A percentile compares a stretch with the other conserved stretches of the same genome.
phyloP scores from a whole-genome alignment of 306 rosid genomes.

The Cicer bijugum region DNA sequence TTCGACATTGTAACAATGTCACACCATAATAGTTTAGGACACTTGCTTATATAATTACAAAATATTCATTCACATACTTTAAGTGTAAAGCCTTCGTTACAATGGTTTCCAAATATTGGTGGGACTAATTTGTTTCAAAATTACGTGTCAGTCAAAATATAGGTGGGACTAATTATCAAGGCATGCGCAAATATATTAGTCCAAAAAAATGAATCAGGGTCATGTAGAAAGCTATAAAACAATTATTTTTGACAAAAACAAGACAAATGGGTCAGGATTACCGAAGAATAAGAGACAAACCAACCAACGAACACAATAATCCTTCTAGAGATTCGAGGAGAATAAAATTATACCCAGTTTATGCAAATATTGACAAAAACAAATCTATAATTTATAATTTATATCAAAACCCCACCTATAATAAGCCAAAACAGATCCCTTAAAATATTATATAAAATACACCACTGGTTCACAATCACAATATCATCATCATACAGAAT shows the following conservation, averaged over 20 bases:
- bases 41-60: neutral
- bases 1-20: neutral
- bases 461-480: neutral
- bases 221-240: neutral
- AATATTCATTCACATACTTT: neutral
- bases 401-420: neutral
- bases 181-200: neutral
- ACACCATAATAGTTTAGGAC: neutral
- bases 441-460: slow-evolving; percentile 6
- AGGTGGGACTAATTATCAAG: neutral
- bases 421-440: slow-evolving; percentile 9
- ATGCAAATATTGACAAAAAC: neutral
- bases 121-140: slow-evolving; percentile 1
- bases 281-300: slow-evolving; percentile 33
- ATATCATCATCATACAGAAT: slow-evolving; percentile 31
- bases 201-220: neutral
- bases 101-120: slow-evolving; percentile 2
- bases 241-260: slow-evolving; percentile 22
- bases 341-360: slow-evolving; percentile 30
- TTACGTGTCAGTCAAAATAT: neutral
- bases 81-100: neutral
- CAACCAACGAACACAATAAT: slow-evolving; percentile 38
- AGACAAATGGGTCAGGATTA: slow-evolving; percentile 22
- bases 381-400: neutral
- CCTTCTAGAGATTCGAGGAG: slow-evolving; percentile 41